A percentile compares a stretch with the other conserved stretches of the same genome.
These are phyloP conservation scores for Neolecta irregularis DNA, from an alignment of 1,139 yeast genomes.

Conservation along the genomic window DNA sequence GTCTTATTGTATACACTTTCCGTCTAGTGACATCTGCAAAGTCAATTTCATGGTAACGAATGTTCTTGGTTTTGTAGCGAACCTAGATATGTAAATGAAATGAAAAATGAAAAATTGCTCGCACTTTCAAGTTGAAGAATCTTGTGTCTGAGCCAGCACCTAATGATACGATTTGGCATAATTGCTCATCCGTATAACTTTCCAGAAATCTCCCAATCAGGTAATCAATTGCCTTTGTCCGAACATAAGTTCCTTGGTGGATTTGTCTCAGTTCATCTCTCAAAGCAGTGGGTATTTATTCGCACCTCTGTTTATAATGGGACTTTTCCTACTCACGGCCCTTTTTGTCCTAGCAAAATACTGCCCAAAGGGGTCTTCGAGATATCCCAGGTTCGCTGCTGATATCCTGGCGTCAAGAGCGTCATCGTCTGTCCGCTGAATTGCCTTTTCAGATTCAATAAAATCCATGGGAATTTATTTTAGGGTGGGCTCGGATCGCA, in stretches of 20 bases:
- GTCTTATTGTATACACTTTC: constrained; percentile 40
- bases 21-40: constrained; percentile 46
- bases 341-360: constrained; percentile 24
- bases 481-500: no score
- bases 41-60: constrained; percentile 59
- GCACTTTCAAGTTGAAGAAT: constrained; percentile 36
- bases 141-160: constrained; percentile 98
- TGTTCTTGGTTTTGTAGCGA: constrained; percentile 7
- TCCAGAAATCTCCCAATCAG: constrained; percentile 38
- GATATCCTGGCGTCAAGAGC: constrained; percentile 62
- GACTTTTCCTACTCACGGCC: constrained; percentile 31
- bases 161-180: constrained; percentile 55
- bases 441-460: no score
- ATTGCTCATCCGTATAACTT: constrained; percentile 18
- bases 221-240: constrained; percentile 48
- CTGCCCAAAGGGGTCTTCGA: constrained; percentile 38
- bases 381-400: constrained; percentile 40
- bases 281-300: neutral
- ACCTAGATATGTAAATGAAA: neutral
- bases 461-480: no score
- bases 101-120: constrained; percentile 1
- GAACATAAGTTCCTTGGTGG: constrained; percentile 55
- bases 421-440: constrained; percentile 68
- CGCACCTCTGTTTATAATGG: constrained; percentile 49
- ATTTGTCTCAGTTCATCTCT: neutral